phyloP scores from a whole-genome alignment of 2,329 filamentous ascomycete genomes.

The Dactylellina drechsleri region DNA sequence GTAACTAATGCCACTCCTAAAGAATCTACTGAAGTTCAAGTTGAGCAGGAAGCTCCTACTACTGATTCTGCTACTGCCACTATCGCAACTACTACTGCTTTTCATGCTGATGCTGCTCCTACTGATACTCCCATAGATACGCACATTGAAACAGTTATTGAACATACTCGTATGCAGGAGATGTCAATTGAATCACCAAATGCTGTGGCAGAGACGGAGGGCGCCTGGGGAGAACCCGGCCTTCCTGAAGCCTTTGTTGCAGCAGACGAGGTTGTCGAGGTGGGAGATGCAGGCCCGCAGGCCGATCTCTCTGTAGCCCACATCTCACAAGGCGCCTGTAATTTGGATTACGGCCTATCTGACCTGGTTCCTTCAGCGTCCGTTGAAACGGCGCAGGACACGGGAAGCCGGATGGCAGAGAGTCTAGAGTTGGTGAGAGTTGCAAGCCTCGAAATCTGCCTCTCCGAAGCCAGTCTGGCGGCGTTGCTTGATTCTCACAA shows the following conservation, averaged over 20 bases:
- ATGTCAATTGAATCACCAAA: not conserved
- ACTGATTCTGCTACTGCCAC: not conserved
- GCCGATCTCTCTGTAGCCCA: too few species aligned
- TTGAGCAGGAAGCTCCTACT: not conserved
- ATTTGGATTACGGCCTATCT: too few species aligned
- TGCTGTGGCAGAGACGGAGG: constrained; percentile 3
- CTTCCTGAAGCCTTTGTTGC: constrained; percentile 1
- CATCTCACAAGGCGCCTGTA: too few species aligned
- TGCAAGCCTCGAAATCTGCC: too few species aligned
- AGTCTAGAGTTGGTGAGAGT: too few species aligned
- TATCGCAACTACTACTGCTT: not conserved
- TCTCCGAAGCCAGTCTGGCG: too few species aligned
- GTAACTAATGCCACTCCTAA: not conserved
- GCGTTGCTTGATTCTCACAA: not conserved
- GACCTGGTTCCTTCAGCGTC: too few species aligned
- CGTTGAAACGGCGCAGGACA: too few species aligned
- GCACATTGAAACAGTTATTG: not conserved
- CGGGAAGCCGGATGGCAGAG: not conserved
- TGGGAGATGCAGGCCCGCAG: too few species aligned
- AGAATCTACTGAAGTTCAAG: not conserved
- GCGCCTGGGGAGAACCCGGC: not conserved
- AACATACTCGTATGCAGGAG: not conserved
- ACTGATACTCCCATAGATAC: not conserved
- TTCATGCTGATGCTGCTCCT: not conserved
- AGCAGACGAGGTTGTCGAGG: not conserved